Conservation (phyloP, 495 filamentous ascomycete species). For the Penicillium antarcticum region DNA sequence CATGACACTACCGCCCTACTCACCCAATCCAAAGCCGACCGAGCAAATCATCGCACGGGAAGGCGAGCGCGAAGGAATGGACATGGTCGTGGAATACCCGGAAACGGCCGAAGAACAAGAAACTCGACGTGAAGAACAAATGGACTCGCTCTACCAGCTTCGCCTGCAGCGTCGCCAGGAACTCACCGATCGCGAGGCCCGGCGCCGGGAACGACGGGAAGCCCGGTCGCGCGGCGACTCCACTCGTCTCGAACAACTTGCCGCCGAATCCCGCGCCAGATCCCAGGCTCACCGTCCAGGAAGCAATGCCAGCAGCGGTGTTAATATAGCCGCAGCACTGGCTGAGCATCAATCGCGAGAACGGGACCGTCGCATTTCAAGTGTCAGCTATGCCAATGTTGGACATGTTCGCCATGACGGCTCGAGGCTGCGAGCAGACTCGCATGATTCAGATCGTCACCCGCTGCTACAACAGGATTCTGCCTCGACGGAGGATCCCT, state of each 20-base stretch:
- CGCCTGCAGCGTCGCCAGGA: conserved; percentile 74
- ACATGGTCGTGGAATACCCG: conserved; percentile 83
- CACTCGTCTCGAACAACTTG: conserved; percentile 58
- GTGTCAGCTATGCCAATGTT: conserved; percentile 80
- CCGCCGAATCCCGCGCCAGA: conserved; percentile 33
- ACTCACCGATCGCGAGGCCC: conserved; percentile 70
- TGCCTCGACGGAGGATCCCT: conserved; percentile 25
- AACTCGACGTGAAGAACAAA: conserved; percentile 78
- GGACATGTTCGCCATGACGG: conserved; percentile 89
- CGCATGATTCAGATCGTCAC: conserved; percentile 69
- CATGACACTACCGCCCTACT: conserved; percentile 87
- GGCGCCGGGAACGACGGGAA: conserved; percentile 60
- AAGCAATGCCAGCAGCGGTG: conserved; percentile 26
- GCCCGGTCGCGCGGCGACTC: conserved; percentile 68
- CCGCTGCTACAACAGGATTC: conserved; percentile 72
- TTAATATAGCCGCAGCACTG: conserved; percentile 37
- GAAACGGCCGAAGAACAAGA: conserved; percentile 76
- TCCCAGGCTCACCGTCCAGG: conserved; percentile 21
- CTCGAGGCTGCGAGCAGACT: conserved; percentile 77
- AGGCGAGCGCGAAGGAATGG: conserved; percentile 88
- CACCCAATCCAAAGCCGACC: conserved; percentile 60
- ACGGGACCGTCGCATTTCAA: conserved; percentile 72
- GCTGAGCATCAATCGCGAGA: conserved; percentile 65
- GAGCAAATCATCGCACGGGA: conserved; percentile 88
- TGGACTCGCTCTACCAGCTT: conserved; percentile 90